A percentile compares a stretch with the other conserved stretches of the same genome.
Conservation (phyloP, 2,329 filamentous ascomycete genomes). For the Penicillium oxalicum region DNA sequence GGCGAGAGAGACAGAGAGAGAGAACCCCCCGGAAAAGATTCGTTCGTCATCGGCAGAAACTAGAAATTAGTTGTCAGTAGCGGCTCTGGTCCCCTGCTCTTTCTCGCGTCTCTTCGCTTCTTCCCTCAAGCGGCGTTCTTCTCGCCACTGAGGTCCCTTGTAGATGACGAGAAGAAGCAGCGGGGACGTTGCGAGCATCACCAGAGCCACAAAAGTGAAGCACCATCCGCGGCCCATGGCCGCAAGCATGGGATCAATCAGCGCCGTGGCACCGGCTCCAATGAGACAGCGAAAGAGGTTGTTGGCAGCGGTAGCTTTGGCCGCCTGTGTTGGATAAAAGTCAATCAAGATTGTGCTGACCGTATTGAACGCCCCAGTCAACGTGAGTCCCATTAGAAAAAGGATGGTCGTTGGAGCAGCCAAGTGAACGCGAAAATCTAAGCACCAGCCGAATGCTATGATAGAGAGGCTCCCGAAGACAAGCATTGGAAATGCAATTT, state of each 20-base stretch:
- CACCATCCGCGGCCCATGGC: slow-evolving; percentile 30
- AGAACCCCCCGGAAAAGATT: no score
- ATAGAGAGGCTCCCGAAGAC: slow-evolving; percentile 25
- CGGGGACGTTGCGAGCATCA: slow-evolving; percentile 36
- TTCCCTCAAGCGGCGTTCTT: slow-evolving; percentile 31
- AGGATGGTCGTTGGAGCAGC: slow-evolving; percentile 36
- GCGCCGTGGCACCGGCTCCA: slow-evolving; percentile 40
- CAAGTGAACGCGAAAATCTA: slow-evolving; percentile 30
- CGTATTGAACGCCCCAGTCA: slow-evolving; percentile 40
- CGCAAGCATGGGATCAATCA: slow-evolving; percentile 39
- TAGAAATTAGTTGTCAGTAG: no score
- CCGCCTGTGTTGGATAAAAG: slow-evolving; percentile 37
- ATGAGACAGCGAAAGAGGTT: slow-evolving; percentile 42
- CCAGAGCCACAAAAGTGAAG: slow-evolving; percentile 38
- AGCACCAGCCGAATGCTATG: slow-evolving; percentile 40
- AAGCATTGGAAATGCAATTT: slow-evolving; percentile 37
- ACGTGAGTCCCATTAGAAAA: slow-evolving; percentile 35
- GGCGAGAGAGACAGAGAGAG: no score
- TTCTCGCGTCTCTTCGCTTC: slow-evolving; percentile 15
- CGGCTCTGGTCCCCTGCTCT: background rate
- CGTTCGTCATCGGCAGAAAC: no score
- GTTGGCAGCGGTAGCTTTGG: slow-evolving; percentile 41
- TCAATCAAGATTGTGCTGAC: slow-evolving; percentile 45
- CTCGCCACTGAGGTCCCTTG: slow-evolving; percentile 41
- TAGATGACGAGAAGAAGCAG: slow-evolving; percentile 37